phyloP scores from a whole-genome alignment of 495 filamentous ascomycete genomes.

The Aspergillus ellipticus region DNA sequence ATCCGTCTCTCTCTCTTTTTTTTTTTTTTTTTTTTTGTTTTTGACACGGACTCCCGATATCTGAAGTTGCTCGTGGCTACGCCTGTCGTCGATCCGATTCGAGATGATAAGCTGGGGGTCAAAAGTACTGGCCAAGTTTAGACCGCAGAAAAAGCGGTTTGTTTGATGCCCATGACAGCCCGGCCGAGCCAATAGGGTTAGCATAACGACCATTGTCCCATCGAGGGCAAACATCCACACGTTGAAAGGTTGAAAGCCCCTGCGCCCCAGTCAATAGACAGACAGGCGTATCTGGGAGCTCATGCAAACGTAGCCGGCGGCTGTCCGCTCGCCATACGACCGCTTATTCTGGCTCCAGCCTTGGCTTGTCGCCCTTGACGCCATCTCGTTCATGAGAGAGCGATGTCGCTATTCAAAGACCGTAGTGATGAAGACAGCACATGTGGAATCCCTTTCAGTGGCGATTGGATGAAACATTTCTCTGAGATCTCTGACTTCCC shows the following conservation, averaged over 20 bases:
- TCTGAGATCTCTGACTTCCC: conserved; percentile 11
- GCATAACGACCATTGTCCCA: conserved; percentile 5
- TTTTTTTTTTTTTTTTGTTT: too few relatives aligned
- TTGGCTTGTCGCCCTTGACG: conserved; percentile 3
- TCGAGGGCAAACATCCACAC: conserved; percentile 19
- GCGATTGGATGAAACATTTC: conserved; percentile 14
- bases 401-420: conserved; percentile 1
- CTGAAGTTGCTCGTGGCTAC: conserved; percentile 3
- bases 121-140: conserved; percentile 21
- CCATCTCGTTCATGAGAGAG: neutral
- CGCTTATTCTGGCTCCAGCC: neutral
- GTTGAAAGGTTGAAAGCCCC: conserved; percentile 7
- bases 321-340: conserved; percentile 11
- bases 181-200: conserved; percentile 15
- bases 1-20: neutral
- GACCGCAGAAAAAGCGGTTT: conserved; percentile 14
- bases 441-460: conserved; percentile 7
- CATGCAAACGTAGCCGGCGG: conserved; percentile 26
- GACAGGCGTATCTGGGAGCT: conserved; percentile 1
- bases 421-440: neutral
- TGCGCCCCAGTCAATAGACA: conserved; percentile 9
- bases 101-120: conserved; percentile 5
- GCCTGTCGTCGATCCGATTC: conserved; percentile 4
- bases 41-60: conserved; percentile 9
- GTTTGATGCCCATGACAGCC: conserved; percentile 16